Evolutionary conservation across 257 asterid genomes (phyloP).

Genomic region (Solanum piurae): DNA sequence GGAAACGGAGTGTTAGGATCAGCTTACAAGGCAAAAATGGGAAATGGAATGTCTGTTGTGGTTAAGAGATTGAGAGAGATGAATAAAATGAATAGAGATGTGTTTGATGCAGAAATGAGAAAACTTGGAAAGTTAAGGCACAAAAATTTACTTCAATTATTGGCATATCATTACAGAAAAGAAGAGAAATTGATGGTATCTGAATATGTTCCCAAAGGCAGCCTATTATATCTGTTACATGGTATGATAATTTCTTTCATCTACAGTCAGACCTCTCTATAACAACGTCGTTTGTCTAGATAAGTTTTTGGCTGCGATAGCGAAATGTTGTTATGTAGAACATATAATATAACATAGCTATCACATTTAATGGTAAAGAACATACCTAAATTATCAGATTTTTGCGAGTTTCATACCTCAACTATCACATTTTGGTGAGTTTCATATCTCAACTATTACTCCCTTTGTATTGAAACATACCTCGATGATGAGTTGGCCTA

Average conservation of each 20-base stretch:
- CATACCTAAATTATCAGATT: background rate
- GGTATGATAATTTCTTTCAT: conserved; percentile 25
- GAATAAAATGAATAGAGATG: conserved; percentile 57
- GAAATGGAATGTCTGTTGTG: conserved; percentile 57
- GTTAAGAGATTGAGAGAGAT: conserved; percentile 77
- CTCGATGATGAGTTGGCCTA: background rate
- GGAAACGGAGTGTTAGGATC: conserved; percentile 86
- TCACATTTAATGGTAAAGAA: background rate
- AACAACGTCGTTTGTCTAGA: background rate
- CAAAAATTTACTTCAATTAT: conserved; percentile 50
- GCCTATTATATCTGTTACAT: conserved; percentile 59
- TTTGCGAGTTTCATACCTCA: background rate
- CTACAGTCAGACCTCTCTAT: background rate
- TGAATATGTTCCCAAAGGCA: conserved; percentile 62
- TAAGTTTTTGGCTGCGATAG: background rate
- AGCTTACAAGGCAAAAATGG: conserved; percentile 71
- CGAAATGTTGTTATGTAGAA: background rate
- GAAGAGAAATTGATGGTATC: conserved; percentile 80
- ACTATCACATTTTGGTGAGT: background rate
- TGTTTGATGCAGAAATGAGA: conserved; percentile 52
- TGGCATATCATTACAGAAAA: conserved; percentile 74
- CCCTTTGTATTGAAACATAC: background rate
- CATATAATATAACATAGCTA: background rate
- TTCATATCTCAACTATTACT: background rate
- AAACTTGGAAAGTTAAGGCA: conserved; percentile 51